phyloP scores from a whole-genome alignment of 2,329 filamentous ascomycete genomes.

The Nannizziopsis barbatae region DNA sequence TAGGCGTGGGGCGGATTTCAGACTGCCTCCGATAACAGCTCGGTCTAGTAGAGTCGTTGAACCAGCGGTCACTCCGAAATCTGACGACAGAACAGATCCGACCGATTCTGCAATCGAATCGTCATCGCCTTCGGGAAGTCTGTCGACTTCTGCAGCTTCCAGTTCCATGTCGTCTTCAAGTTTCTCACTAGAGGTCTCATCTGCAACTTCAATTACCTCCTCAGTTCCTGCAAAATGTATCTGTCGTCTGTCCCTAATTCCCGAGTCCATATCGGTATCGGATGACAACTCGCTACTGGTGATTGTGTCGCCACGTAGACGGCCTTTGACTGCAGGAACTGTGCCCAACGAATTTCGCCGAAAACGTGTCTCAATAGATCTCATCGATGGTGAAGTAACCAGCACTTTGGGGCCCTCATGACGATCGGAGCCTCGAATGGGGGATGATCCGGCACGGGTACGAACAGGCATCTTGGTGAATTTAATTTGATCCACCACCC shows the following conservation, averaged over 20 bases:
- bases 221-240: slow-evolving; percentile 36
- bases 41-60: slow-evolving; percentile 48
- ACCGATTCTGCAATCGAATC: slow-evolving; percentile 41
- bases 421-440: slow-evolving; percentile 49
- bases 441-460: slow-evolving; percentile 76
- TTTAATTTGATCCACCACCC: slow-evolving; percentile 79
- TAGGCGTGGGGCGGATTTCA: slow-evolving; percentile 39
- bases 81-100: slow-evolving; percentile 41
- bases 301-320: slow-evolving; percentile 50
- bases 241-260: slow-evolving; percentile 43
- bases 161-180: slow-evolving; percentile 23
- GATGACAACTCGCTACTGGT: slow-evolving; percentile 57
- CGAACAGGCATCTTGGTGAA: slow-evolving; percentile 93
- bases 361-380: slow-evolving; percentile 36
- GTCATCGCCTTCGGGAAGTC: slow-evolving; percentile 33
- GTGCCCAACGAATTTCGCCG: slow-evolving; percentile 47
- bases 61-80: slow-evolving; percentile 45
- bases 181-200: slow-evolving; percentile 15
- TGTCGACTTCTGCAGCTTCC: slow-evolving; percentile 24
- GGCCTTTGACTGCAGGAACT: slow-evolving; percentile 43
- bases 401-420: slow-evolving; percentile 40
- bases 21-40: slow-evolving; percentile 33
- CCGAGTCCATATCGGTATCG: slow-evolving; percentile 50
- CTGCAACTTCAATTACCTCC: slow-evolving; percentile 25
- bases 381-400: slow-evolving; percentile 46